A percentile compares a stretch with the other conserved stretches of the same genome.
phyloP scores from a whole-genome alignment of 1,284 basidiomycete species.

The Austroboletus olivaceoglutinosus region DNA sequence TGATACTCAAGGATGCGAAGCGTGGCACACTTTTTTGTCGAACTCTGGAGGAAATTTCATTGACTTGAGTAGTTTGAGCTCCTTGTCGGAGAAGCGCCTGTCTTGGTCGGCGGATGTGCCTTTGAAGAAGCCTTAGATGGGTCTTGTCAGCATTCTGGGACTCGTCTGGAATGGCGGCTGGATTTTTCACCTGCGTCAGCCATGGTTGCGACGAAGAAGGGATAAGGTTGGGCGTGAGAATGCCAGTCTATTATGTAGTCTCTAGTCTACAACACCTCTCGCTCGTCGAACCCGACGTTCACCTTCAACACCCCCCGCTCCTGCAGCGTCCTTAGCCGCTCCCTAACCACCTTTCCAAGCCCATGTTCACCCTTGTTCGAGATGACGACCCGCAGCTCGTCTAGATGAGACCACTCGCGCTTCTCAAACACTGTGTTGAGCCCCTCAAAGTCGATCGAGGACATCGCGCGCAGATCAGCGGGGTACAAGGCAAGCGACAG shows the following conservation, averaged over 20 bases:
- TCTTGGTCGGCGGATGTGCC: slow-evolving; percentile 84
- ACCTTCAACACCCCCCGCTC: slow-evolving; percentile 30
- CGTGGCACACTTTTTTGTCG: slow-evolving; percentile 69
- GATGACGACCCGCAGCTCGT: slow-evolving; percentile 30
- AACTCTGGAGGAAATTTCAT: slow-evolving; percentile 92
- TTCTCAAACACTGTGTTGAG: slow-evolving; percentile 25
- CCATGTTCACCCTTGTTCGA: slow-evolving; percentile 31
- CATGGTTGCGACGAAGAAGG: slow-evolving; percentile 35
- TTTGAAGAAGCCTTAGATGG: slow-evolving; percentile 73
- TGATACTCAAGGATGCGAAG: not conserved
- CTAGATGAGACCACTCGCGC: slow-evolving; percentile 22
- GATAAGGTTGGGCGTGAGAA: slow-evolving; percentile 18
- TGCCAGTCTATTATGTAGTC: not conserved
- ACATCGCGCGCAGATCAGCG: slow-evolving; percentile 31
- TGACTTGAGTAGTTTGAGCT: slow-evolving; percentile 80
- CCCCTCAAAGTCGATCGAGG: slow-evolving; percentile 32
- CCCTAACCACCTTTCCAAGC: slow-evolving; percentile 26
- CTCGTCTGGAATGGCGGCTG: not conserved
- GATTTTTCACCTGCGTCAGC: slow-evolving; percentile 54
- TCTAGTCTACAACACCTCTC: slow-evolving; percentile 24
- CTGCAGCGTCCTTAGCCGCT: slow-evolving; percentile 19
- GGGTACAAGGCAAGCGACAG: slow-evolving; percentile 31
- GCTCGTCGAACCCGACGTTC: slow-evolving; percentile 33
- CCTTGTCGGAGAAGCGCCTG: slow-evolving; percentile 94
- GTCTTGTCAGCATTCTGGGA: not conserved